Conservation (phyloP, 2,329 filamentous ascomycete species). For the Diaporthe citriasiana region DNA sequence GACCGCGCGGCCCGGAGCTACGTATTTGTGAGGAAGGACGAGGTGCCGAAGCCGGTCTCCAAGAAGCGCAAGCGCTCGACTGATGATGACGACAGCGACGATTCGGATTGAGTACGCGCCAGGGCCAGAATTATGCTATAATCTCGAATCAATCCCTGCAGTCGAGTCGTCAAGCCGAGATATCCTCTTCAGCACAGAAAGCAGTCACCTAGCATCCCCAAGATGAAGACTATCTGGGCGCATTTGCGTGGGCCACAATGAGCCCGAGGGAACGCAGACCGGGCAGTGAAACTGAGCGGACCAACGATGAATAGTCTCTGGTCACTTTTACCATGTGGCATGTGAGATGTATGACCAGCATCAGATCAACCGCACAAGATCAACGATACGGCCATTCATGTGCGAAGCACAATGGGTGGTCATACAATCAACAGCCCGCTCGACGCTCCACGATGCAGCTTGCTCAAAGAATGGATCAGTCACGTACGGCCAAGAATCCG, state of each 20-base stretch:
- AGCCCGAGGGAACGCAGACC: neutral
- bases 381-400: neutral
- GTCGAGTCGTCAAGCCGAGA: neutral
- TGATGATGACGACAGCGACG: slow-evolving; percentile 48
- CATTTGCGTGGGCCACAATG: neutral
- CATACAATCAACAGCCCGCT: neutral
- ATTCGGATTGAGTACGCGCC: slow-evolving; percentile 47
- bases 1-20: slow-evolving; percentile 70
- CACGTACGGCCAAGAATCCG: no score
- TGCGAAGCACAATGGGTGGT: neutral
- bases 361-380: neutral
- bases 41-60: slow-evolving; percentile 51
- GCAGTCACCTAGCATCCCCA: neutral
- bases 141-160: neutral
- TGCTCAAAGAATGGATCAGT: neutral
- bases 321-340: neutral
- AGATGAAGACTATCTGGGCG: neutral
- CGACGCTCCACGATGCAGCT: neutral
- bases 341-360: neutral
- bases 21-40: slow-evolving; percentile 73
- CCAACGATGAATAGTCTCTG: neutral
- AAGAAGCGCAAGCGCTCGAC: slow-evolving; percentile 52
- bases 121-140: neutral
- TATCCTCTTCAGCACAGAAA: neutral
- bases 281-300: neutral